Evolutionary conservation across 2,329 filamentous ascomycete genomes (phyloP), one percentile per base, ranked within the genome.

Genomic region (Exophiala sp.): DNA sequence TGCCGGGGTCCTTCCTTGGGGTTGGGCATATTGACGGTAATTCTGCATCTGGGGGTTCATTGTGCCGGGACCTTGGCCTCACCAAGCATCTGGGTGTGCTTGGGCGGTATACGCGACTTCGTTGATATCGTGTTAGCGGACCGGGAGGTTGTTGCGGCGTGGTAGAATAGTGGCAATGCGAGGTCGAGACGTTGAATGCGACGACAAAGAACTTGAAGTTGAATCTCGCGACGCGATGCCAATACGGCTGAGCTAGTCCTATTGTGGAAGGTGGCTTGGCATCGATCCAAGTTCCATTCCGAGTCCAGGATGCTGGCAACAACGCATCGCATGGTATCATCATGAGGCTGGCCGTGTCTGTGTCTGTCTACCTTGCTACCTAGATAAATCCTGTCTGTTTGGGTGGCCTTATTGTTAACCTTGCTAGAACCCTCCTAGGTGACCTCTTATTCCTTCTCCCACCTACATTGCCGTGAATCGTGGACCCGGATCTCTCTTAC

Each of bases 41-140:
- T 55, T 56, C 32, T 58, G 58, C 53, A 61, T 58, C 49, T 60
- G 57, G 2, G 58, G 54, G 48, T 61, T 61, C 59, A 61, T 60
- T 35, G n/a, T 57, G 35, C 18, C 35, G 24, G 18, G 21, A 22
- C 21, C 38, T 35, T 34, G 32, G 32, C 19, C 11, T n/a, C 6
- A 21, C 18, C 21, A 29, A 8, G 23, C 2, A 35, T n/a, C 34
- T 19, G 18, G 19, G 38, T 41, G 16, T 24, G 21, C 21, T 19
- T 24, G 10, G 38, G 19, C 10, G 35, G 35, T 9, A 6, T 39
- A n/a, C 35, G 14, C 35, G 35, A 18, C 32, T 27, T n/a, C n/a
- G 29, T 32, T 7, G n/a, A 32, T 32, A 32, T 13, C 7, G 6
- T 7, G 29, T 10, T 3, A 10, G 7, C n/a, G 7, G 29, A n/a